These are phyloP conservation scores for Picochlorum costavermella DNA, from an alignment of 139 green algal genomes.

Conservation along the genomic window DNA sequence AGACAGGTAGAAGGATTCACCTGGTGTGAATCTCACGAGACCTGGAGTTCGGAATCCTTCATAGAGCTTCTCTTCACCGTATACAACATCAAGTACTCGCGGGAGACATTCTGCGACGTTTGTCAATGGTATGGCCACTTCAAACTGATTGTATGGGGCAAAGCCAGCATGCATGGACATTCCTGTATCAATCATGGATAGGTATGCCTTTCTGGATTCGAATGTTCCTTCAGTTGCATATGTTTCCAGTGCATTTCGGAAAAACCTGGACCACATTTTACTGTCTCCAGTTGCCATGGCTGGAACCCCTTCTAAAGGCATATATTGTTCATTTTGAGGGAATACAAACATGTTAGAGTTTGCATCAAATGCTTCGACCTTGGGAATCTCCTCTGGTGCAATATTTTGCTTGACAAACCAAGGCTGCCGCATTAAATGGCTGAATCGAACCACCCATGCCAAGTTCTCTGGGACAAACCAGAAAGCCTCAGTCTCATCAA, in stretches of 20 bases:
- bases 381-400: not conserved
- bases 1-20: slow-evolving; percentile 55
- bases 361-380: not conserved
- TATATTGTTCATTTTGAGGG: not conserved
- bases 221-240: not conserved
- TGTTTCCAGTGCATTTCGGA: not conserved
- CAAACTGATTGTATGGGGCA: slow-evolving; percentile 35
- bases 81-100: slow-evolving; percentile 31
- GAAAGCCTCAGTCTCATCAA: slow-evolving; percentile 37
- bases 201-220: slow-evolving; percentile 1
- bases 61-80: slow-evolving; percentile 23
- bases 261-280: slow-evolving; percentile 1
- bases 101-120: slow-evolving; percentile 29
- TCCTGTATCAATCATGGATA: slow-evolving; percentile 5
- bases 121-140: slow-evolving; percentile 33
- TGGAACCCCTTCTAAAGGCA: not conserved
- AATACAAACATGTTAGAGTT: not conserved
- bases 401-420: slow-evolving; percentile 2
- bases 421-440: not conserved
- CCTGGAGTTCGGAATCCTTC: slow-evolving; percentile 37
- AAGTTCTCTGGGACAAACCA: slow-evolving; percentile 25
- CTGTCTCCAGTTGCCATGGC: not conserved
- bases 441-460: not conserved
- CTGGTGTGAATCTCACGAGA: slow-evolving; percentile 44
- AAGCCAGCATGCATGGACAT: slow-evolving; percentile 17